Base-by-base conservation (phyloP, 352 stramenopile genomes). In the Phytophthora ramorum region DNA sequence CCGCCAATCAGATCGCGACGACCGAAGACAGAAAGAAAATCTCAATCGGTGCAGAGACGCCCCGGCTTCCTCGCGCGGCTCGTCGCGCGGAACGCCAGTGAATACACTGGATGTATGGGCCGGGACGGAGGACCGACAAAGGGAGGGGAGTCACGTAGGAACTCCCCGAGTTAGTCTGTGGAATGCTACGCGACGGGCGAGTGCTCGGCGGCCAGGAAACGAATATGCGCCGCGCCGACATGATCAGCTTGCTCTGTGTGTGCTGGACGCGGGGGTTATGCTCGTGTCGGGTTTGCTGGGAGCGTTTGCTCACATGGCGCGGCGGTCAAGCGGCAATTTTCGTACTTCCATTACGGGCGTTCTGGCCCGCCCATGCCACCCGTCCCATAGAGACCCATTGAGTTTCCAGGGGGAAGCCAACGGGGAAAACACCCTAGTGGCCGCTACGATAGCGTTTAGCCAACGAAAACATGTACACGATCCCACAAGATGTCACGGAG, bases 131-230 rank as follows among this genome's bases (percentile, higher is more conserved):
- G 74, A 38, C 19, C 16, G 35, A 62, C 47, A 79, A 77, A 78
- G 62, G 71, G 56, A 69, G 71, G 74, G 74, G 63, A 44, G 71
- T 83, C 75, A 78, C 75, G 75, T 64, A 59, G 56, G 14, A 51
- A 75, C 4, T 45, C 17, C 41, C 9, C 41, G 20, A 40, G 43
- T 55, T 58, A 78, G 56, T 81, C 69, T 49, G 63, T 72, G 65
- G 60, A 75, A 58, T 67, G 69, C 54, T 54, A 61, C 54, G 60
- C 55, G 48, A 19, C 28, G 37, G 22, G 30, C 59, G 44, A 60
- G 49, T 51, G 10, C 64, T 68, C 49, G 52, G 61, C 34, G 7
- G 30, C 49, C 47, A 45, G 30, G 14, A 14, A 16, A 22, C 7
- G 7, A 17, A 32, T 38, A 13, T 1, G 2, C 14, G 13, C 10